Evolutionary conservation across 495 filamentous ascomycete genomes (phyloP).

Genomic region (Chaetomium tenue): DNA sequence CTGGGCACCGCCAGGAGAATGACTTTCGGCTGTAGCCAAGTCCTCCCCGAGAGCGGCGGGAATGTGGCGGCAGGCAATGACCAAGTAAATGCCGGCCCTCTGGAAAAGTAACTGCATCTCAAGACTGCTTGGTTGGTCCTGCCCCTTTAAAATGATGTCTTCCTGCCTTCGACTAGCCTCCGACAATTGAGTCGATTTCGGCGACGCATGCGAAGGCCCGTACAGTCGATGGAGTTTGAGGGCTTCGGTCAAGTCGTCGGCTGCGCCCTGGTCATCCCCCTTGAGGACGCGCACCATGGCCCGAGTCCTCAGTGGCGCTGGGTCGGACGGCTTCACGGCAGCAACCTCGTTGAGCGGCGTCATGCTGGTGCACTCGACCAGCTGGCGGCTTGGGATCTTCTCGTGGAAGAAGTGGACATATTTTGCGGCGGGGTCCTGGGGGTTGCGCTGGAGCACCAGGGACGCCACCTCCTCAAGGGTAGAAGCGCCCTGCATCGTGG

Average conservation of each 20-base stretch:
- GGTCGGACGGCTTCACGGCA: conserved; percentile 57
- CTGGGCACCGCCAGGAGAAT: not conserved
- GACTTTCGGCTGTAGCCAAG: not conserved
- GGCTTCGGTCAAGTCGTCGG: conserved; percentile 63
- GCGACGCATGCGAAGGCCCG: conserved; percentile 43
- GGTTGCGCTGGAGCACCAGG: conserved; percentile 64
- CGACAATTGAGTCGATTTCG: conserved; percentile 35
- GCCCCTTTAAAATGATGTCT: conserved; percentile 60
- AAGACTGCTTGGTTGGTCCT: conserved; percentile 68
- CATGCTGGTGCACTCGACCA: conserved; percentile 69
- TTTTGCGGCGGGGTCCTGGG: conserved; percentile 64
- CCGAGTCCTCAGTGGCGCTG: conserved; percentile 65
- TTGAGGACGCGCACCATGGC: conserved; percentile 74
- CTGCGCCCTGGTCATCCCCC: conserved; percentile 66
- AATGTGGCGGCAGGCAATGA: conserved; percentile 64
- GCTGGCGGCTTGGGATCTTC: conserved; percentile 74
- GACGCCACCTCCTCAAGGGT: conserved; percentile 75
- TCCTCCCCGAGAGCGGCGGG: conserved; percentile 16
- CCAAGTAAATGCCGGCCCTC: conserved; percentile 69
- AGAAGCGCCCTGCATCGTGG: conserved; percentile 78
- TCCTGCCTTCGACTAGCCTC: conserved; percentile 46
- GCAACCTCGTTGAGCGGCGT: conserved; percentile 65
- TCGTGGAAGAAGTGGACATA: conserved; percentile 89
- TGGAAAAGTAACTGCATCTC: conserved; percentile 76
- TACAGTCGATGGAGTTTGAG: conserved; percentile 58